phyloP scores from a whole-genome alignment of 768 basidiomycete species.

The Coprinopsis cinerea region DNA sequence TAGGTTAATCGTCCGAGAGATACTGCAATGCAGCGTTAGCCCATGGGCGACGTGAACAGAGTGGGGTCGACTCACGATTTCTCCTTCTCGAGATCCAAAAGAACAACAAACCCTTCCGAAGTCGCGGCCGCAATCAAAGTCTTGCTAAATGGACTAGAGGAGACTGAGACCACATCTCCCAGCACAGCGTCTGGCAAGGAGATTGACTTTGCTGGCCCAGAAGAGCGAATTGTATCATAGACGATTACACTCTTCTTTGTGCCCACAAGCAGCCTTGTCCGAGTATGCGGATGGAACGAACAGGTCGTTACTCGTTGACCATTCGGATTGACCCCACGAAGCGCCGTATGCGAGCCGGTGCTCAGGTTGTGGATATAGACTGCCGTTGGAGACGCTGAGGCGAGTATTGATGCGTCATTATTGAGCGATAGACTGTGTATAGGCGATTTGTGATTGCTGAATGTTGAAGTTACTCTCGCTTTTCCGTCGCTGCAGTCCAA shows the following conservation, averaged over 20 bases:
- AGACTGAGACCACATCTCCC: conserved; percentile 49
- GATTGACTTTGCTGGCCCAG: conserved; percentile 48
- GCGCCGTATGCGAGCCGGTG: conserved; percentile 43
- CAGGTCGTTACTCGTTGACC: conserved; percentile 38
- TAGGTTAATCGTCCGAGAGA: conserved; percentile 53
- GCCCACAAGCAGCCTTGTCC: conserved; percentile 54
- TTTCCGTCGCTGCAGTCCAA: conserved; percentile 41
- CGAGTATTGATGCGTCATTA: conserved; percentile 51
- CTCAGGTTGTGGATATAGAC: conserved; percentile 59
- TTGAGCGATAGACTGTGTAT: conserved; percentile 54
- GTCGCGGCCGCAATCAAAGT: conserved; percentile 58
- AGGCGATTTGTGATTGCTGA: conserved; percentile 45
- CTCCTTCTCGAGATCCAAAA: conserved; percentile 73
- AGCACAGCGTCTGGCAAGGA: conserved; percentile 35
- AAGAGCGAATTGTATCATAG: conserved; percentile 58
- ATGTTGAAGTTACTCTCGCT: no score
- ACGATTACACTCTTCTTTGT: conserved; percentile 47
- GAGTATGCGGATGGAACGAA: conserved; percentile 57
- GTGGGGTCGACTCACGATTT: conserved; percentile 42
- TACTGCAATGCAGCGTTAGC: conserved; percentile 27
- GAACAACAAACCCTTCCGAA: conserved; percentile 44
- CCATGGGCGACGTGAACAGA: background rate
- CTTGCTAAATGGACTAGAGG: conserved; percentile 74
- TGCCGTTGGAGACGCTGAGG: conserved; percentile 44
- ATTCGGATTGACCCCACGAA: conserved; percentile 44